Evolutionary conservation across 2,329 filamentous ascomycete genomes (phyloP).

Genomic region (Bipolaris bicolor): DNA sequence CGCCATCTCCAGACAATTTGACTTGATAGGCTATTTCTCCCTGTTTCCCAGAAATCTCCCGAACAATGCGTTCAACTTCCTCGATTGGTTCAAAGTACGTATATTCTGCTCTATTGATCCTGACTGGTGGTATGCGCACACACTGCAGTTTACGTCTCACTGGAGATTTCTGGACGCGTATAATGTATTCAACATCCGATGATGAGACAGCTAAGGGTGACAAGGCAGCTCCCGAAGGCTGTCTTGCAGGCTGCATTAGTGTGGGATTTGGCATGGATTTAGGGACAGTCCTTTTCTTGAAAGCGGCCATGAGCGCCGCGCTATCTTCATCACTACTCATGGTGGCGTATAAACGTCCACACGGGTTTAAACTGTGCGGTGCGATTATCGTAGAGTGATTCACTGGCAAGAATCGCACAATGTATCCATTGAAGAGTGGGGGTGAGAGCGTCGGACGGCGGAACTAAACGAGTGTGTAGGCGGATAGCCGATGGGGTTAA

Average conservation of each 20-base stretch:
- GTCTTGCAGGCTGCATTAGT: background rate
- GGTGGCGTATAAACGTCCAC: background rate
- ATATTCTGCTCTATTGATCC: slow-evolving; percentile 41
- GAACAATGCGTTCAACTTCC: slow-evolving; percentile 50
- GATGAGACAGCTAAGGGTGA: slow-evolving; percentile 20
- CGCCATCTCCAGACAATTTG: slow-evolving; percentile 49
- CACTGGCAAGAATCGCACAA: background rate
- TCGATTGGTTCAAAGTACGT: slow-evolving; percentile 40
- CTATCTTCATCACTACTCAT: slow-evolving; percentile 40
- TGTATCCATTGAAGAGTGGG: background rate
- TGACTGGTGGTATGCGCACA: slow-evolving; percentile 36
- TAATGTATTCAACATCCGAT: background rate
- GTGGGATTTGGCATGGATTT: slow-evolving; percentile 4
- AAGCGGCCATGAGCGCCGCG: slow-evolving; percentile 37
- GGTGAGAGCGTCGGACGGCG: background rate
- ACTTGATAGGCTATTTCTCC: slow-evolving; percentile 51
- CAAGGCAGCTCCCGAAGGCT: slow-evolving; percentile 9
- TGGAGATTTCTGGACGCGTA: background rate
- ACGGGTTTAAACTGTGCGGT: background rate
- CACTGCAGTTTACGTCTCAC: slow-evolving; percentile 23
- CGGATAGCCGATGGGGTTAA: background rate
- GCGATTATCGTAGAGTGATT: background rate
- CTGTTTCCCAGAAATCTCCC: slow-evolving; percentile 38
- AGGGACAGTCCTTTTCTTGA: slow-evolving; percentile 20
- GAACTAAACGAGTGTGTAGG: background rate